These are phyloP conservation scores for Schizochytrium sp. DNA, from an alignment of 108 stramenopile genomes.

Conservation along the genomic window DNA sequence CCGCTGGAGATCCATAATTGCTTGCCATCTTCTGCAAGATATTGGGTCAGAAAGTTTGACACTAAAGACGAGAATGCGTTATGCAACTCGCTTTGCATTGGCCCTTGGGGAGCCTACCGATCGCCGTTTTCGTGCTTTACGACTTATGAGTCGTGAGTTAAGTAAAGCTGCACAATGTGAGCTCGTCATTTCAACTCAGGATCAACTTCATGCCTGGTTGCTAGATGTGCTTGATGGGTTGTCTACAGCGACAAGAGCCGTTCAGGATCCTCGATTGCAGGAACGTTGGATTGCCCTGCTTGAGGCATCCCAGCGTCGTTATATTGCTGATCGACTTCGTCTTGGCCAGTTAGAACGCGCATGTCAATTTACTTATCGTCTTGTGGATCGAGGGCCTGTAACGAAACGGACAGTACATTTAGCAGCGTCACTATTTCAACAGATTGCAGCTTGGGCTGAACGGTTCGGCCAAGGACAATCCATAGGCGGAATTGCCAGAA, in stretches of 20 bases:
- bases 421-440: neutral
- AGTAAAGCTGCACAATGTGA: conserved; percentile 25
- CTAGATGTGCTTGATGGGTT: neutral
- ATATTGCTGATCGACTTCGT: conserved; percentile 29
- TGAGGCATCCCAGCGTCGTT: conserved; percentile 1
- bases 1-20: neutral
- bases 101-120: neutral
- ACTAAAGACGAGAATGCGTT: neutral
- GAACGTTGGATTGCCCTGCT: neutral
- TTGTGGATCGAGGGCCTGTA: neutral
- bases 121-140: neutral
- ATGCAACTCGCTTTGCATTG: neutral
- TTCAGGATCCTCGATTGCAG: neutral
- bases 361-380: conserved; percentile 9
- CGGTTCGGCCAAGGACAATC: neutral
- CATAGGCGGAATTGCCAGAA: neutral
- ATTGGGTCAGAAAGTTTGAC: neutral
- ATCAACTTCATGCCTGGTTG: neutral
- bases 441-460: conserved; percentile 21
- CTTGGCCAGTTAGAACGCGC: conserved; percentile 31
- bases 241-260: neutral
- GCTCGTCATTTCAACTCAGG: neutral
- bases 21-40: neutral
- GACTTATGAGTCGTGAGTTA: neutral
- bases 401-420: neutral